Evolutionary conservation across 2,329 filamentous ascomycete genomes (phyloP).

Genomic region (Colletotrichum sp.): DNA sequence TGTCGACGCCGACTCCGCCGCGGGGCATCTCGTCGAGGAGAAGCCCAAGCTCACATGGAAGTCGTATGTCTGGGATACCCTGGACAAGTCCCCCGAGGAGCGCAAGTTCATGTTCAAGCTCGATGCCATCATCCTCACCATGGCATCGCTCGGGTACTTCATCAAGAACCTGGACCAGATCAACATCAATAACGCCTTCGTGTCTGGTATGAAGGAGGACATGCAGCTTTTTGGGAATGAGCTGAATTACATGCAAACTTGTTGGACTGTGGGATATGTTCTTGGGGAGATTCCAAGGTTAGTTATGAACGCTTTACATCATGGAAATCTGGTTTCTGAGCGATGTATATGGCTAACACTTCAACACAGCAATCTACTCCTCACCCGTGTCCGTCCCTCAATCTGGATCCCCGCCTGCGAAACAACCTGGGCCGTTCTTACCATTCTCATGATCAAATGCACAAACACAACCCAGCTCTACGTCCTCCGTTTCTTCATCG

Average conservation of each 20-base stretch:
- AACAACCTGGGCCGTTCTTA: slow-evolving; percentile 35
- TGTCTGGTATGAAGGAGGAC: slow-evolving; percentile 31
- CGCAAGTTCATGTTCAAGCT: slow-evolving; percentile 46
- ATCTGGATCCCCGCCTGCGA: slow-evolving; percentile 34
- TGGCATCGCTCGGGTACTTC: slow-evolving; percentile 33
- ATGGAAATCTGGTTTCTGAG: fast-evolving
- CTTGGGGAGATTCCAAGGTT: slow-evolving; percentile 31
- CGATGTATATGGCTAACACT: slow-evolving; percentile 8
- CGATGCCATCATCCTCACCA: slow-evolving; percentile 41
- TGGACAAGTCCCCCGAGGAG: slow-evolving; percentile 47
- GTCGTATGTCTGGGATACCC: slow-evolving; percentile 55
- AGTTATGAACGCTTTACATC: fast-evolving
- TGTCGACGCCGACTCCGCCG: background rate
- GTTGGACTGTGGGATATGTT: slow-evolving; percentile 29
- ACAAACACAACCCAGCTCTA: slow-evolving; percentile 37
- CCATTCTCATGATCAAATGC: slow-evolving; percentile 36
- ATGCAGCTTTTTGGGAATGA: slow-evolving; percentile 30
- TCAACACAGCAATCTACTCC: slow-evolving; percentile 31
- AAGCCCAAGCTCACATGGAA: slow-evolving; percentile 46
- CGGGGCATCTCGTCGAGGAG: slow-evolving; percentile 23
- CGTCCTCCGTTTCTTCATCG: slow-evolving; percentile 33
- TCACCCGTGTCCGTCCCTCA: slow-evolving; percentile 35
- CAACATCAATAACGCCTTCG: slow-evolving; percentile 39
- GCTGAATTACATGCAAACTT: slow-evolving; percentile 30
- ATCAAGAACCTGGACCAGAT: slow-evolving; percentile 35